Base-by-base conservation (phyloP, 2,329 filamentous ascomycete species). In the Penicillium sp. region DNA sequence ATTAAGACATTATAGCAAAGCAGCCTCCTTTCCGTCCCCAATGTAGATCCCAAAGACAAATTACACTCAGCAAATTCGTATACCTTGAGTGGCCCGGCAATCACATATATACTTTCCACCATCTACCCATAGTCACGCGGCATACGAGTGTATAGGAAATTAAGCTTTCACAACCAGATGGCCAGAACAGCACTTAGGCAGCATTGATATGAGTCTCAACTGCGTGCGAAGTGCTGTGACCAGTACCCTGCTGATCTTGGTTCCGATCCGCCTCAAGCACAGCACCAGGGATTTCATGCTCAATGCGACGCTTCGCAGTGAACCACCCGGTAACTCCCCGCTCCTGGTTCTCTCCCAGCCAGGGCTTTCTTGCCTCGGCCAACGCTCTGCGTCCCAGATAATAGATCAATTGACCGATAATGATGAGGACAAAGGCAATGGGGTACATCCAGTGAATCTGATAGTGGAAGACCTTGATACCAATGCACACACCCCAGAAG, bases 401-500 rank as follows among this genome's bases (percentile, higher is more conserved):
- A 77, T 99, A 99, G 46, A 91, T 82, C 48, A 93, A 81, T 66
- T 96, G 84, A 1, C 95, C 93, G 27, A 93, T 53, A 64, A 99
- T 86, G 73, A 99, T 98, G 64, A 93, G 82, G 10, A 96, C 90
- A 74, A 99, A 99, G 13, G 95, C 93, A 70, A 97, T 90, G 5
- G 95, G 93, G 77, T 99, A 99, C 77, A 97, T 83, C 82, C 86
- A 96, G 77, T 96, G 90, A 56, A 99, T 86, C 41, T 76, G 76
- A 66, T 90, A 85, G 45, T 88, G 86, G 70, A 99, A 96, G 48
- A 98, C 90, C 71, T 88, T 84, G 65, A 96, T 86, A 49, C 95
- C 95, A 66, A 99, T 93, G 64, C 96, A 89, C 60, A 96, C 89
- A 63, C 92, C 93, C 95, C 95, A 99, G 79, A 98, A 98, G 77